Evolutionary conservation across 371 early-diverging fungal genomes (phyloP), one percentile per base, ranked within the genome.

Genomic region (Choanephora cucurbitarum): DNA sequence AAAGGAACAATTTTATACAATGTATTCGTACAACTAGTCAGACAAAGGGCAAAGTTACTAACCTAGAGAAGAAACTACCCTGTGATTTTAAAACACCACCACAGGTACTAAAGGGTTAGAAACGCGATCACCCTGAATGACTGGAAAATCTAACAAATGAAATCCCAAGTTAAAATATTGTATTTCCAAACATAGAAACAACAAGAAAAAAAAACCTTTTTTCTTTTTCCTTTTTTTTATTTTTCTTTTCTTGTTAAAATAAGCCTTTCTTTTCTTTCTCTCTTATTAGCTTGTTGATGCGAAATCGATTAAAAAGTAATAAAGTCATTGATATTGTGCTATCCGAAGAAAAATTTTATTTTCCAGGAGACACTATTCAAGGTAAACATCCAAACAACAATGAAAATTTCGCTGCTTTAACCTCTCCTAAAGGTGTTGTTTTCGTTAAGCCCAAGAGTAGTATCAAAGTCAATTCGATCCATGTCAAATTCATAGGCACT

Each of bases 381-480:
- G 72, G 72, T 67, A 60, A 17, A 37, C 14, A 31, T 28, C 28
- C 7, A 5, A 7, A 28, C 3, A 28, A 28, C 28, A 28, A 28
- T 28, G 28, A 28, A n/a, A n/a, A n/a, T n/a, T n/a, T n/a, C n/a
- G 11, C 18, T 5, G 9, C 17, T 17, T 34, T 24, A 21, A 31
- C 31, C 21, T 28, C 22, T 11, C 22, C 1, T 14, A 43, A 43
- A 77, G 79, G 79, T 52, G 56, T 60, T 41, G 70, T 79, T 18
- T 44, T 65, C 44, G 62, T 79, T 10, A 70, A 72, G 39, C 74
- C 73, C 1, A 73, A 72, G 18, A 73, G 55, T 33, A 64, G 76
- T 1, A 73, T 74, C 10, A 75, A 69, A 52, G 64, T 67, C 2
- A 79, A 70, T 24, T 62, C 66, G 19, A 58, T 79, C 23, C 44